Base-by-base conservation (phyloP, 2,329 filamentous ascomycete species). In the Tympanopsis confertula region DNA sequence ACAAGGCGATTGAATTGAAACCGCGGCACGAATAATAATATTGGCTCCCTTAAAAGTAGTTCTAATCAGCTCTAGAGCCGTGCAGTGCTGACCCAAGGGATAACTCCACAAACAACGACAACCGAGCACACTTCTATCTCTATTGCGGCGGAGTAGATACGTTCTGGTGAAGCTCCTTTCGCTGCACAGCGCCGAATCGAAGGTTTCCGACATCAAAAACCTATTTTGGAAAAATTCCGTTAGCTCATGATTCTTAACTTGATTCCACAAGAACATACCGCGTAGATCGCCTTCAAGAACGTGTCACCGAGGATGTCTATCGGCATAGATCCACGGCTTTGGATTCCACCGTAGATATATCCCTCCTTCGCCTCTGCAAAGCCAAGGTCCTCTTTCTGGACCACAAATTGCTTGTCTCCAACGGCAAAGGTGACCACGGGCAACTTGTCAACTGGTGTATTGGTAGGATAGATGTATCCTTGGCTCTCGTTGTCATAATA, bases 401-500 rank as follows among this genome's bases (percentile, higher is more conserved):
- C 59, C 20, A 61, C 54, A 49, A 78, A 71, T 38, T 72, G 63
- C 44, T 65, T 69, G 41, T 68, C 66, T 5, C 80, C 80, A 35
- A 86, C 68, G 4, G 74, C 76, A 40, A 86, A 65, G 4, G 68
- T 69, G 41, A 86, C 62, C 2, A 62, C 61, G 1, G 81, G 81
- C 2, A 84, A 59, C 24, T 75, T 51, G 7, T 69, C 64, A 1
- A 55, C 54, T 2, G 65, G 58, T 5, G 68, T 68, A 20, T 52
- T 57, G 10, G 61, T 63, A 1, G 82, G 81, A 53, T 78, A 80
- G 19, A 77, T 56, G 48, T 71, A 86, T 26, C 78, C 81, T 51
- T 82, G 76, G 39, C 72, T 65, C 3, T 52, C 45, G 12, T 57
- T 47, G 44, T 78, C 68, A 48, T 78, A 78, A 35, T 54, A 63